Base-by-base conservation (phyloP, 257 asterid genomes). In the Pogostemon cablin region DNA sequence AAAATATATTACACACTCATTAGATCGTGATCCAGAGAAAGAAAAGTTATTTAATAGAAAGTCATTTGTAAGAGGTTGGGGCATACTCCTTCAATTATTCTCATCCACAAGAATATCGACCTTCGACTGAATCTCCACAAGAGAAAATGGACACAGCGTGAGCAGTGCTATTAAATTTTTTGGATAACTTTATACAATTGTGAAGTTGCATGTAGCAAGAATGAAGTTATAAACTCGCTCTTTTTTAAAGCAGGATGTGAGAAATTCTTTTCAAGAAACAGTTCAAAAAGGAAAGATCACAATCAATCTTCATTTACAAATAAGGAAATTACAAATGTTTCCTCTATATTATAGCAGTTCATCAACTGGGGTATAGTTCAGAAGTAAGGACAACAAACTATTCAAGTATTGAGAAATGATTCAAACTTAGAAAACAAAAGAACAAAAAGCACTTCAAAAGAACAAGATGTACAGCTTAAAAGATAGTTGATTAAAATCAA, bases 401-500 rank as follows among this genome's bases (percentile, higher is more conserved):
- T 57, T 75, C 75, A 58, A 70, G 68, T 20, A 59, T 50, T 58
- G 25, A 39, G 72, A 73, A 50, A 56, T 64, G 73, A 12, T 6
- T 9, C 20, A 52, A 20, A 52, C 9, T 12, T 20, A 20, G 25
- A 20, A 20, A 40, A 40, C 7, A 3, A 40, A 40, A 40, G 10
- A 9, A 12, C 17, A 39, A 35, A 44, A 39, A 38, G 58, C 15
- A 3, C 4, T 50, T 47, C 25, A 15, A 55, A 53, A 39, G 61
- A 41, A 34, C 11, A 46, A 46, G 44, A 40, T 47, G 42, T n/a
- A 50, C 4, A 61, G 12, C 46, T 47, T 1, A 46, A 4, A 41
- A 46, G 12, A 43, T 10, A 12, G 72, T 37, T 65, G 53, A 64
- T 54, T 9, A 10, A n/a, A 70, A 32, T 35, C 15, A 9, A 6